Conservation (phyloP, 2,329 filamentous ascomycete genomes). For the Fusarium mexicanum region DNA sequence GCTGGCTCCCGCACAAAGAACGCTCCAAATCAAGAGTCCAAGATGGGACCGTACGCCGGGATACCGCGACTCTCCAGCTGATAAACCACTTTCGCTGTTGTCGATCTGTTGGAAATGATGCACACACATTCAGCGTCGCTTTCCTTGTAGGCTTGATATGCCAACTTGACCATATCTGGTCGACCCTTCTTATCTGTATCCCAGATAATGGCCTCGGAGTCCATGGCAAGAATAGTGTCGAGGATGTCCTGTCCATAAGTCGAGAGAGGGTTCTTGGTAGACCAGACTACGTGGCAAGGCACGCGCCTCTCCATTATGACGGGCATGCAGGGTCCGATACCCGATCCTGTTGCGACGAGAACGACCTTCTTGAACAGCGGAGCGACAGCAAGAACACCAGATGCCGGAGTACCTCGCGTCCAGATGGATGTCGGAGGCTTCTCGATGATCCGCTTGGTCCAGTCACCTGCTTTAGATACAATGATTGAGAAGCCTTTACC, state of each 20-base stretch:
- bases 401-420: slow-evolving; percentile 69
- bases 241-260: slow-evolving; percentile 26
- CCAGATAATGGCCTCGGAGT: slow-evolving; percentile 47
- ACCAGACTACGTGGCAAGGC: slow-evolving; percentile 32
- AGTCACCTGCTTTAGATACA: slow-evolving; percentile 75
- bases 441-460: slow-evolving; percentile 69
- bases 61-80: slow-evolving; percentile 69
- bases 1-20: background rate
- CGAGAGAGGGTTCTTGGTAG: slow-evolving; percentile 26
- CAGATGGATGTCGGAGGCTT: slow-evolving; percentile 67
- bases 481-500: slow-evolving; percentile 67
- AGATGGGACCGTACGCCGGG: slow-evolving; percentile 74
- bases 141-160: slow-evolving; percentile 60
- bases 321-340: slow-evolving; percentile 30
- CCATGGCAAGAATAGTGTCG: slow-evolving; percentile 23
- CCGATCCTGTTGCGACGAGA: slow-evolving; percentile 32
- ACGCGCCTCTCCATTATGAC: slow-evolving; percentile 32
- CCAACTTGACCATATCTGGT: slow-evolving; percentile 55
- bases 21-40: slow-evolving; percentile 55
- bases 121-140: slow-evolving; percentile 71
- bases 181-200: slow-evolving; percentile 67
- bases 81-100: slow-evolving; percentile 71
- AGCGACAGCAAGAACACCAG: slow-evolving; percentile 51
- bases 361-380: slow-evolving; percentile 35
- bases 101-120: slow-evolving; percentile 70